A percentile compares a stretch with the other conserved stretches of the same genome.
Evolutionary conservation across 2,329 filamentous ascomycete species (phyloP).

Genomic region (Microthyrium microscopicum): DNA sequence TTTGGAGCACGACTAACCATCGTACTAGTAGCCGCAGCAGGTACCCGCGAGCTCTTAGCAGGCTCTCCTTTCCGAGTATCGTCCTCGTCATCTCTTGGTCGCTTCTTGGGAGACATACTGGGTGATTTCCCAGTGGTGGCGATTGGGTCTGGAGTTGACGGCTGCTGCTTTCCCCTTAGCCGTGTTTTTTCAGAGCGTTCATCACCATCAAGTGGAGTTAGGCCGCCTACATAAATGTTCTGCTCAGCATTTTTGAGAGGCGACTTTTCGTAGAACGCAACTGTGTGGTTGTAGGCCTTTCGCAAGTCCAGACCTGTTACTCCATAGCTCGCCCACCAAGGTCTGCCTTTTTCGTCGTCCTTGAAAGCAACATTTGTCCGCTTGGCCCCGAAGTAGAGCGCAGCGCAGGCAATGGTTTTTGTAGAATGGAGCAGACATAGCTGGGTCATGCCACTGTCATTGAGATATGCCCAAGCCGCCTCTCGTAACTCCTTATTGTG

Average conservation of each 20-base stretch:
- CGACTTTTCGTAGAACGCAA: conserved; percentile 31
- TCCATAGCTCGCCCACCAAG: conserved; percentile 76
- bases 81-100: conserved; percentile 11
- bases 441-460: conserved; percentile 72
- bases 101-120: conserved; percentile 15
- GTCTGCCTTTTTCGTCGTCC: conserved; percentile 54
- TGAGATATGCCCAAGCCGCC: conserved; percentile 83
- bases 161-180: conserved; percentile 15
- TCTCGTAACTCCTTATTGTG: conserved; percentile 73
- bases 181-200: conserved; percentile 15
- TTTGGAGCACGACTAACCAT: conserved; percentile 3
- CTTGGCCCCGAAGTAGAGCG: conserved; percentile 72
- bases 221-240: conserved; percentile 30
- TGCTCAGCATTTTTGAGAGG: conserved; percentile 21
- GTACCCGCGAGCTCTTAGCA: background rate
- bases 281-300: conserved; percentile 60
- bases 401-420: conserved; percentile 65
- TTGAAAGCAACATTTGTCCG: conserved; percentile 56
- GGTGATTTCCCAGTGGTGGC: conserved; percentile 12
- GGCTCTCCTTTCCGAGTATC: conserved; percentile 11
- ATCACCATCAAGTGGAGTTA: conserved; percentile 21
- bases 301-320: conserved; percentile 55
- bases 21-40: background rate
- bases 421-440: conserved; percentile 69
- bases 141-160: conserved; percentile 11